Percentiles rank a stretch among this genome's conserved stretches.
Evolutionary conservation across 805 yeast genomes (phyloP).

Genomic region (Saccharomycopsis fibuligera): DNA sequence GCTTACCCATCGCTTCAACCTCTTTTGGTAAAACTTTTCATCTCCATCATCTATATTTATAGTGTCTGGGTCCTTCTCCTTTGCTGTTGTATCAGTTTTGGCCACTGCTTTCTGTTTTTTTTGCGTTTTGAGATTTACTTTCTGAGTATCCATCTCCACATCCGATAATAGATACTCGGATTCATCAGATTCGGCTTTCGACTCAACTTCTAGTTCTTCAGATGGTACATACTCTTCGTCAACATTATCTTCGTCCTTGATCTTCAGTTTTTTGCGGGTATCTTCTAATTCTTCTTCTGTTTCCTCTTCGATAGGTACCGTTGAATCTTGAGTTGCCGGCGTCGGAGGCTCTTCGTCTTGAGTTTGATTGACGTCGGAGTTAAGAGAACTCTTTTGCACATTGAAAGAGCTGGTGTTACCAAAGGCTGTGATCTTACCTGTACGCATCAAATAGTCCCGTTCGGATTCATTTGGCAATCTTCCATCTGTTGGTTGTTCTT

Average conservation of each 20-base stretch:
- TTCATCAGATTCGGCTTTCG: conserved; percentile 24
- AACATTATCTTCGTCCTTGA: conserved; percentile 23
- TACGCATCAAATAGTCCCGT: conserved; percentile 73
- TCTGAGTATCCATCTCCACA: conserved; percentile 13
- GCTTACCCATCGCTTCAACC: conserved; percentile 56
- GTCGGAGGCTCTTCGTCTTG: conserved; percentile 18
- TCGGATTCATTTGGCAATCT: conserved; percentile 68
- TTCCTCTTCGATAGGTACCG: conserved; percentile 23
- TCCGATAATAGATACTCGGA: conserved; percentile 15
- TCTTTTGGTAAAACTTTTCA: conserved; percentile 50
- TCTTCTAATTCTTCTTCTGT: conserved; percentile 21
- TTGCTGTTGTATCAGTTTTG: conserved; percentile 15
- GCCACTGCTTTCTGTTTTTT: background rate
- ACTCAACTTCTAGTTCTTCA: conserved; percentile 26
- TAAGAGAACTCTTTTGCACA: conserved; percentile 24
- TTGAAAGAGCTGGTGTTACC: conserved; percentile 60
- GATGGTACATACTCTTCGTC: too few species aligned
- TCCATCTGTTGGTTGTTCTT: conserved; percentile 23
- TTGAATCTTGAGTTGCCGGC: conserved; percentile 9
- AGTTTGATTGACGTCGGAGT: conserved; percentile 18
- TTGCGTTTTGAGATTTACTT: conserved; percentile 8
- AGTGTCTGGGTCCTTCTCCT: conserved; percentile 18
- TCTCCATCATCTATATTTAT: conserved; percentile 61
- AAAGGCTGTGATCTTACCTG: conserved; percentile 92
- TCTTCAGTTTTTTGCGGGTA: conserved; percentile 22